Evolutionary conservation across 495 filamentous ascomycete genomes (phyloP).

Genomic region (Sphaerosporella brunnea): DNA sequence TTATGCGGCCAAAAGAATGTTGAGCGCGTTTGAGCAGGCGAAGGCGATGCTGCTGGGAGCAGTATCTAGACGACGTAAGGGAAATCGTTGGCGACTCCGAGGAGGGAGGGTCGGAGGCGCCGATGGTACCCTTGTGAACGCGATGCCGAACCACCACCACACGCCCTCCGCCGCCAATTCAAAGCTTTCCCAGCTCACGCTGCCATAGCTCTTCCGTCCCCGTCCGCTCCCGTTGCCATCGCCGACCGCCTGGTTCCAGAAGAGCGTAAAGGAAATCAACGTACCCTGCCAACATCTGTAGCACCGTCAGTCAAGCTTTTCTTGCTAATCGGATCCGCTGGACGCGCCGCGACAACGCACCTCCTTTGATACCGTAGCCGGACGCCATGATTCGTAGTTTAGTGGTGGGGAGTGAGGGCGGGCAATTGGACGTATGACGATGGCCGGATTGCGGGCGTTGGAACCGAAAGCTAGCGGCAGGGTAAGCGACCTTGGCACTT

Average conservation of each 20-base stretch:
- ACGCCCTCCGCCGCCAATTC: not conserved
- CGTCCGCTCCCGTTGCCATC: not conserved
- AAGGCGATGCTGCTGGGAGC: not conserved
- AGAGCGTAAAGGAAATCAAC: conserved; percentile 3
- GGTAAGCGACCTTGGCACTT: too few relatives aligned
- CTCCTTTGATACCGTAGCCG: conserved; percentile 62
- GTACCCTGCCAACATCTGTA: conserved; percentile 23
- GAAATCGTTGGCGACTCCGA: not conserved
- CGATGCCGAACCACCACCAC: not conserved
- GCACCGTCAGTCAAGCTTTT: conserved; percentile 6
- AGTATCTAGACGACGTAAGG: not conserved
- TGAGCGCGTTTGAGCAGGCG: not conserved
- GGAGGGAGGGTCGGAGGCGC: not conserved
- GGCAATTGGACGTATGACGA: too few relatives aligned
- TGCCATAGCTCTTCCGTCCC: too few relatives aligned
- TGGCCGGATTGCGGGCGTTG: too few relatives aligned
- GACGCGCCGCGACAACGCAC: conserved; percentile 33
- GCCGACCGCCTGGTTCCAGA: not conserved
- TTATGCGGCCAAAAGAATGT: too few relatives aligned
- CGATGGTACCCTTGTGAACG: not conserved
- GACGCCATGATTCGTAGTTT: conserved; percentile 46
- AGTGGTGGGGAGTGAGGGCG: not conserved
- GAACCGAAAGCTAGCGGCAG: too few relatives aligned
- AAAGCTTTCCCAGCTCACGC: not conserved
- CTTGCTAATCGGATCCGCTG: conserved; percentile 1